A percentile compares a stretch with the other conserved stretches of the same genome.
These are phyloP conservation scores for Acanthamoeba sp. DNA, from an alignment of 208 protist genomes.

Conservation along the genomic window DNA sequence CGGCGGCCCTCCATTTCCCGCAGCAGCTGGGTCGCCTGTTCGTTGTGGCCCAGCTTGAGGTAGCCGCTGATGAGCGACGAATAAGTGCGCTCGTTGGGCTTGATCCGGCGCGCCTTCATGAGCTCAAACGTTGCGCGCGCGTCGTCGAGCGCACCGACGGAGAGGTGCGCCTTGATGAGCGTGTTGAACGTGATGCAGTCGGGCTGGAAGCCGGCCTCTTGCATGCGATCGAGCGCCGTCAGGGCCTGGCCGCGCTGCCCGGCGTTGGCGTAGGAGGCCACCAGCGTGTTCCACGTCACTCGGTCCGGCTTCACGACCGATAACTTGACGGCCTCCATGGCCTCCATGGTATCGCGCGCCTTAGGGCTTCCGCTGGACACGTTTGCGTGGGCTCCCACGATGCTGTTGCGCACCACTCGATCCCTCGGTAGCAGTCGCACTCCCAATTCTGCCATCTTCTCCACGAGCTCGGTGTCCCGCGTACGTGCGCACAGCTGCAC, in stretches of 20 bases:
- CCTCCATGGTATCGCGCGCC: neutral
- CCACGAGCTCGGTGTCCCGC: conserved; percentile 12
- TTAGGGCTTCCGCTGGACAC: neutral
- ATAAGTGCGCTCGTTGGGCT: conserved; percentile 23
- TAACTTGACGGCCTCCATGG: neutral
- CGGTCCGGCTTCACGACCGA: neutral
- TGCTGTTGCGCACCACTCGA: neutral
- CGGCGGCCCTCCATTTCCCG: neutral
- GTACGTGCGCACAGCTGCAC: neutral
- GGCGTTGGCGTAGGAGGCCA: neutral
- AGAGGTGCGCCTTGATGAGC: conserved; percentile 14
- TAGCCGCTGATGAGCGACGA: neutral
- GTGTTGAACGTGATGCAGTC: conserved; percentile 18
- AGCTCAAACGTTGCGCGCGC: neutral
- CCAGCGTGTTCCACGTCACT: conserved; percentile 28
- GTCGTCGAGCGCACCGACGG: neutral
- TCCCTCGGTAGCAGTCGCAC: neutral
- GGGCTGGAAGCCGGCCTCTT: conserved; percentile 3
- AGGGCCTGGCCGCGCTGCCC: conserved; percentile 3
- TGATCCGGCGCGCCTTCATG: conserved; percentile 29
- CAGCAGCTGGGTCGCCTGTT: neutral
- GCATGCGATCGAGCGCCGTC: conserved; percentile 23
- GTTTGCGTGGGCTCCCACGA: neutral
- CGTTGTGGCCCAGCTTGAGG: conserved; percentile 11
- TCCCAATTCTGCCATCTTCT: neutral